These are phyloP conservation scores for Coemansia sp. DNA, from an alignment of 192 early-diverging fungal genomes.

Conservation along the genomic window DNA sequence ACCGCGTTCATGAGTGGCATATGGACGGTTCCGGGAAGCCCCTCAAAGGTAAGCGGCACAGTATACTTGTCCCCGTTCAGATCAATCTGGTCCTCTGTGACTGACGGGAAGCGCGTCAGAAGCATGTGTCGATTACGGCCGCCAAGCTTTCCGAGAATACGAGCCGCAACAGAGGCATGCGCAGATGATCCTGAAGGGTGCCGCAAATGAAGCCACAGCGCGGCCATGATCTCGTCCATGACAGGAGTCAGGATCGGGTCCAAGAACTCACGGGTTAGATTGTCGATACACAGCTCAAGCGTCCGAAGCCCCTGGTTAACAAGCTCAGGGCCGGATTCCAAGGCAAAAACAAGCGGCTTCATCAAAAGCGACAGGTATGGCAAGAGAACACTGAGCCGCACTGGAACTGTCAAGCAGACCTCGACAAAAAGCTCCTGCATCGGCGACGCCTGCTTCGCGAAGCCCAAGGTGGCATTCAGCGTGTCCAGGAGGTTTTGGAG, in stretches of 20 bases:
- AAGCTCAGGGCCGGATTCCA: constrained; percentile 87
- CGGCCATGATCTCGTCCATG: constrained; percentile 90
- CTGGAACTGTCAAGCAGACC: constrained; percentile 94
- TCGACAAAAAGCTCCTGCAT: constrained; percentile 98
- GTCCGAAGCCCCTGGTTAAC: constrained; percentile 95
- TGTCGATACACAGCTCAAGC: constrained; percentile 97
- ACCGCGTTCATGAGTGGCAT: constrained; percentile 42
- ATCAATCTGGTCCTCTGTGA: neutral
- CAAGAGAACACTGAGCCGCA: constrained; percentile 87
- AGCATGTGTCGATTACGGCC: constrained; percentile 91
- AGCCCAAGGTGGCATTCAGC: constrained; percentile 78
- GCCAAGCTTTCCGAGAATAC: constrained; percentile 97
- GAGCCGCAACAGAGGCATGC: constrained; percentile 81
- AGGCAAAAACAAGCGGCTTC: constrained; percentile 92
- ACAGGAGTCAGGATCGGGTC: constrained; percentile 96
- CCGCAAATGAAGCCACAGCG: constrained; percentile 88
- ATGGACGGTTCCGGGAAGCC: constrained; percentile 30
- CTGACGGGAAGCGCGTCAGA: constrained; percentile 41
- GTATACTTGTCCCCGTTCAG: constrained; percentile 9
- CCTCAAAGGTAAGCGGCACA: constrained; percentile 37
- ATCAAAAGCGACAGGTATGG: constrained; percentile 93
- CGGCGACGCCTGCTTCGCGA: constrained; percentile 73
- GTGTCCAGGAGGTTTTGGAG: constrained; percentile 88
- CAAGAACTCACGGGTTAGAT: constrained; percentile 93
- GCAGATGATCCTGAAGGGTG: constrained; percentile 80